These are phyloP conservation scores for Mycena metata DNA, from an alignment of 768 basidiomycete species.

Conservation along the genomic window DNA sequence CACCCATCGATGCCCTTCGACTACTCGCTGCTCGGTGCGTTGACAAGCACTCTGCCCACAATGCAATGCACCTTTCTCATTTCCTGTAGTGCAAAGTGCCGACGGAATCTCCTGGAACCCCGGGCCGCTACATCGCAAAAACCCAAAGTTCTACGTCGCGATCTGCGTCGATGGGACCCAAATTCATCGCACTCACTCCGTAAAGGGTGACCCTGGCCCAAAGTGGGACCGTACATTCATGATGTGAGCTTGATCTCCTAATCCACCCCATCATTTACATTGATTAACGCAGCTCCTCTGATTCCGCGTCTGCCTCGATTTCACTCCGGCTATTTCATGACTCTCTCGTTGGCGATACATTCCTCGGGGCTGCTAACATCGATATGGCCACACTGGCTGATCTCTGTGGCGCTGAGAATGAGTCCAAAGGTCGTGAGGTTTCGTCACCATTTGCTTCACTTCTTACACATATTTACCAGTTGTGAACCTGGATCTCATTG, in stretches of 20 bases:
- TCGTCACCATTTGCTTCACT: neutral
- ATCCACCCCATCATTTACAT: too few relatives aligned
- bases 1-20: neutral
- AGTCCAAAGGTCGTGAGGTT: neutral
- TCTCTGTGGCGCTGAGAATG: neutral
- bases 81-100: neutral
- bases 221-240: neutral
- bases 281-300: neutral
- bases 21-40: neutral
- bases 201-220: neutral
- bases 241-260: neutral
- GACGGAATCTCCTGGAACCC: slow-evolving; percentile 3
- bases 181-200: slow-evolving; percentile 4
- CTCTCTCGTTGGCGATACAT: neutral
- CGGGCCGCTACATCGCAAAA: neutral
- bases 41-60: neutral
- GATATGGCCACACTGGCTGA: too few relatives aligned
- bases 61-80: neutral
- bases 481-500: neutral
- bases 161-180: neutral
- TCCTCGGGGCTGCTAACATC: neutral
- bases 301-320: neutral
- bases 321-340: neutral
- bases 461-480: neutral
- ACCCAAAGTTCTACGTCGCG: neutral